A percentile compares a stretch with the other conserved stretches of the same genome.
These are phyloP conservation scores for Apiospora saccharicola DNA, from an alignment of 2,329 filamentous ascomycete species.

Conservation along the genomic window DNA sequence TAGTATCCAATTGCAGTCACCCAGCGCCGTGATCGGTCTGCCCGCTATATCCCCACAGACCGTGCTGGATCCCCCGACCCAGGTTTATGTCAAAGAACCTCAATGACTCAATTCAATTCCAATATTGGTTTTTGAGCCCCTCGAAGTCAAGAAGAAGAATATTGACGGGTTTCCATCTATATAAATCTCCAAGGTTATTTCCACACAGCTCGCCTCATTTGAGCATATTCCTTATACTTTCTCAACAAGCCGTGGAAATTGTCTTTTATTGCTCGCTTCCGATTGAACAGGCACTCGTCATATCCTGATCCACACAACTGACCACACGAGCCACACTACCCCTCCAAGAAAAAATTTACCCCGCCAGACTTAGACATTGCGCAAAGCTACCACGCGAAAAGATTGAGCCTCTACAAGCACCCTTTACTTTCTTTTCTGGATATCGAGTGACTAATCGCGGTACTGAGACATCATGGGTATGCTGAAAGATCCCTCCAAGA, in stretches of 20 bases:
- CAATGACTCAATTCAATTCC: neutral
- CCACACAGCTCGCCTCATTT: neutral
- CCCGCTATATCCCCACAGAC: slow-evolving; percentile 9
- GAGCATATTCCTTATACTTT: neutral
- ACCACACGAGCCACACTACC: slow-evolving; percentile 9
- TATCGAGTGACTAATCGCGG: slow-evolving; percentile 26
- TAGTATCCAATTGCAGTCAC: slow-evolving; percentile 15
- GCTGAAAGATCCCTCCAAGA: slow-evolving; percentile 79
- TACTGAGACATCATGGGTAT: slow-evolving; percentile 42
- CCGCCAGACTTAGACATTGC: slow-evolving; percentile 3
- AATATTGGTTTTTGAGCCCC: neutral
- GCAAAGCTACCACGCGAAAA: neutral
- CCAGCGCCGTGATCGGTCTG: slow-evolving; percentile 20
- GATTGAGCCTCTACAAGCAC: neutral
- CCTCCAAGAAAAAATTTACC: slow-evolving; percentile 20
- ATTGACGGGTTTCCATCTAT: neutral
- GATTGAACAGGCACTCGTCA: slow-evolving; percentile 2
- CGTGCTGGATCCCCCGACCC: neutral
- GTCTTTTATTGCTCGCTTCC: neutral
- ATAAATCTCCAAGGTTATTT: neutral
- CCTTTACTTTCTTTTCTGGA: slow-evolving; percentile 9
- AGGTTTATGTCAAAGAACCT: neutral
- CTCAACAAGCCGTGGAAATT: neutral
- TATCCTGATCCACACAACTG: slow-evolving; percentile 6
- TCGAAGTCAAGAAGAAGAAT: neutral